Conservation (phyloP, 1,284 basidiomycete species). For the Fomes fomentarius region DNA sequence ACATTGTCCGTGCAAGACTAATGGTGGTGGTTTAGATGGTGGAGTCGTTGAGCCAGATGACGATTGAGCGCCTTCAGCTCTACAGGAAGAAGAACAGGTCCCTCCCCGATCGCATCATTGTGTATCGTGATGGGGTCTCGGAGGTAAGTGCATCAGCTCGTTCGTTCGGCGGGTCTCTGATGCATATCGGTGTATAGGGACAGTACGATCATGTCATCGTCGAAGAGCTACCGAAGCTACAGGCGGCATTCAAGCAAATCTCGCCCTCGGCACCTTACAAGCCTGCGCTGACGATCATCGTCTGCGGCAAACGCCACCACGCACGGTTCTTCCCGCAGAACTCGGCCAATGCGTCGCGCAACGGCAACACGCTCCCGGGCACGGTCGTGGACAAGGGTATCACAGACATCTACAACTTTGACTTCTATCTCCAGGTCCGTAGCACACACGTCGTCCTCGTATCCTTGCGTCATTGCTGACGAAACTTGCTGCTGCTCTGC, state of each 20-base stretch:
- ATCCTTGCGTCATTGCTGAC: neutral
- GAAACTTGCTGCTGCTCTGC: too few species aligned
- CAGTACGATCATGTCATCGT: slow-evolving; percentile 64
- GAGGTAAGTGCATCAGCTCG: slow-evolving; percentile 50
- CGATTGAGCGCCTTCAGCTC: slow-evolving; percentile 64
- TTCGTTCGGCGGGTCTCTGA: neutral
- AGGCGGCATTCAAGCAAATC: slow-evolving; percentile 59
- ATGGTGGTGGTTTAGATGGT: too few species aligned
- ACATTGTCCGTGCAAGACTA: too few species aligned
- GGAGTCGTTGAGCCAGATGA: slow-evolving; percentile 63
- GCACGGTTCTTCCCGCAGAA: slow-evolving; percentile 66
- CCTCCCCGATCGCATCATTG: slow-evolving; percentile 65
- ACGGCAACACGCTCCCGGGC: slow-evolving; percentile 75
- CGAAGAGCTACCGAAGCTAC: slow-evolving; percentile 61
- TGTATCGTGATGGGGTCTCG: slow-evolving; percentile 79
- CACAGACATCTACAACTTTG: slow-evolving; percentile 71
- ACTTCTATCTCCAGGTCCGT: slow-evolving; percentile 72
- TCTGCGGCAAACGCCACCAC: slow-evolving; percentile 83
- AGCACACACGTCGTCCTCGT: neutral
- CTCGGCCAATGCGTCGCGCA: slow-evolving; percentile 49
- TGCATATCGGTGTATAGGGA: slow-evolving; percentile 45
- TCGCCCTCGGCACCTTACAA: slow-evolving; percentile 49
- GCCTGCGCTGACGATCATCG: slow-evolving; percentile 69
- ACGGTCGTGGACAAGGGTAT: slow-evolving; percentile 77
- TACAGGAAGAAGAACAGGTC: slow-evolving; percentile 55